Base-by-base conservation (phyloP, 2,329 filamentous ascomycete genomes). In the Mycocentrospora acerina region DNA sequence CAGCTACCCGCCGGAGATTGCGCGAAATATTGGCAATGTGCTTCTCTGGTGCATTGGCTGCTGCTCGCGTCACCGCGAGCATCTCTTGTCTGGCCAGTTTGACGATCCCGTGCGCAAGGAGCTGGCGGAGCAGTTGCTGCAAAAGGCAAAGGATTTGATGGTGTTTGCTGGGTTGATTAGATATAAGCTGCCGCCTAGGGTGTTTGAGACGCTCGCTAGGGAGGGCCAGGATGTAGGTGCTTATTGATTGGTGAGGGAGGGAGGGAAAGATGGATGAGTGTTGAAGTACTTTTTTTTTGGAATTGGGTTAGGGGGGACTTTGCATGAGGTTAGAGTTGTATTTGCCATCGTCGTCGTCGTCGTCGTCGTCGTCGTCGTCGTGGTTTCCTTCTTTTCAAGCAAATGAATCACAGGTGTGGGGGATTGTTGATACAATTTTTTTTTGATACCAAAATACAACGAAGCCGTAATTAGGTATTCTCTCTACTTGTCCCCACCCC, bases 21-120 rank as follows among this genome's bases (percentile, higher is more conserved):
- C 90, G 3, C 84, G 88, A 63, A 95, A 93, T 59, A 83, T 96
- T 55, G 91, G 91, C 13, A 89, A 91, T 67, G 76, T 97, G 46
- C 79, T 98, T 48, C 85, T 95, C 72, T 97, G 93, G 93, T 89
- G 89, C 33, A 88, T 98, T 52, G 79, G 85, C 28, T 90, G 87
- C 71, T 94, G 90, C 68, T 84, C 85, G 33, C 80, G 83, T 40
- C 85, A 95, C 68, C 81, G 88, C 15, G 63, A 66, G 46, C 83
- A 86, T 55, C 74, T 83, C 45, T 77, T 79, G 39, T 78, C 76
- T 42, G 83, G 84, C 18, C 80, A 85, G 55, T 96, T 86, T 67
- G 89, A 85, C 53, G 85, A 85, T 77, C 49, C 75, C 7, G 64
- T 60, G 77, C 60, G 76, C 71, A 62, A 71, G 74, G 53, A 62